A percentile compares a stretch with the other conserved stretches of the same genome.
Conservation (phyloP, 1,284 basidiomycete species). For the Sutorius eximius region DNA sequence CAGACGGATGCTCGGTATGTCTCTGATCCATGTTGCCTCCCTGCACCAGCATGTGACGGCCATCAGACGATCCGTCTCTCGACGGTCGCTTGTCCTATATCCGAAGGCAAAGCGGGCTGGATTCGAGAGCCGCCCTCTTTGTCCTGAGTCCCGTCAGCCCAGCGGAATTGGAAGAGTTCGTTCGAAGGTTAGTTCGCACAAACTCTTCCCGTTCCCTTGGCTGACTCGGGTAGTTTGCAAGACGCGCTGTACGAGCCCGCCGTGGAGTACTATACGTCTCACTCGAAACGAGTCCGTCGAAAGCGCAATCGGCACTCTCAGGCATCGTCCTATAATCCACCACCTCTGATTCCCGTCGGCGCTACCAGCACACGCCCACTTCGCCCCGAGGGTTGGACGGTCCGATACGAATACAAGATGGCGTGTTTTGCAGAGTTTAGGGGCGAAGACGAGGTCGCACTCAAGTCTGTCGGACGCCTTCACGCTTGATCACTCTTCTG, state of each 20-base stretch:
- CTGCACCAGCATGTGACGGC: not conserved
- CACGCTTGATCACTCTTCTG: slow-evolving; percentile 3
- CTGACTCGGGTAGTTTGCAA: slow-evolving; percentile 61
- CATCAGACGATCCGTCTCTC: slow-evolving; percentile 75
- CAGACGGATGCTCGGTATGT: slow-evolving; percentile 73
- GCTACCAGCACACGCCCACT: slow-evolving; percentile 55
- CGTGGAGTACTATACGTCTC: slow-evolving; percentile 89
- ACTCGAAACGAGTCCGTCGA: slow-evolving; percentile 86
- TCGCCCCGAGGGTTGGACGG: slow-evolving; percentile 87
- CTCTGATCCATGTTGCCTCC: not conserved
- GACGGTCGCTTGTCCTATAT: slow-evolving; percentile 85
- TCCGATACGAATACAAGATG: slow-evolving; percentile 97
- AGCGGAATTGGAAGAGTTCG: slow-evolving; percentile 82
- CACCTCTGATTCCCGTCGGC: slow-evolving; percentile 45
- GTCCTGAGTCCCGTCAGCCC: slow-evolving; percentile 89
- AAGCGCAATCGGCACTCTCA: slow-evolving; percentile 82
- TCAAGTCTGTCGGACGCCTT: slow-evolving; percentile 57
- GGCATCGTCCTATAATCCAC: slow-evolving; percentile 42
- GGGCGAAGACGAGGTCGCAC: slow-evolving; percentile 85
- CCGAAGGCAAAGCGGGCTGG: slow-evolving; percentile 82
- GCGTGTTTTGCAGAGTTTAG: slow-evolving; percentile 94
- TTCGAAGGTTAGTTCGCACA: slow-evolving; percentile 55
- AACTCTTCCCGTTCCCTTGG: not conserved
- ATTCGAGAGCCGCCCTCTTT: slow-evolving; percentile 89
- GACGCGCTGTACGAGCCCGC: slow-evolving; percentile 86